A percentile compares a stretch with the other conserved stretches of the same genome.
These are phyloP conservation scores for Xerocomus minutiporus DNA, from an alignment of 1,284 basidiomycete species.

Conservation along the genomic window DNA sequence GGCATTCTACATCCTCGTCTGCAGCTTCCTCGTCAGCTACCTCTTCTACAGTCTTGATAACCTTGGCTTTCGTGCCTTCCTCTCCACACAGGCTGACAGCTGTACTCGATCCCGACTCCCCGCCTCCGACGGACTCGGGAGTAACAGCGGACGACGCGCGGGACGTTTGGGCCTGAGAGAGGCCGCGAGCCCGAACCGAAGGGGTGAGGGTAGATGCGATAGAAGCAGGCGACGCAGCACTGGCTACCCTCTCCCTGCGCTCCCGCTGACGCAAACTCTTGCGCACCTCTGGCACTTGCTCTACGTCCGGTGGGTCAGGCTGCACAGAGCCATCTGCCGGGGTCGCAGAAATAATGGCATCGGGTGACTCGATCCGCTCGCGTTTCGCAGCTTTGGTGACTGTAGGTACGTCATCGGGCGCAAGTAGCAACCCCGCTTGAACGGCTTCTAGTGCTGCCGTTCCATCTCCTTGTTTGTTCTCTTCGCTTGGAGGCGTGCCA, in stretches of 20 bases:
- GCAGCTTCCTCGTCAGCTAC: constrained; percentile 12
- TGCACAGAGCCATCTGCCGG: constrained; percentile 11
- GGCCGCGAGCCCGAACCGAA: constrained; percentile 20
- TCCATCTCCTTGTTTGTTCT: constrained; percentile 4
- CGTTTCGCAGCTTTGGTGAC: constrained; percentile 18
- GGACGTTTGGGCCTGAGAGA: constrained; percentile 23
- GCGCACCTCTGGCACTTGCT: constrained; percentile 23
- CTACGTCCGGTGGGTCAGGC: constrained; percentile 18
- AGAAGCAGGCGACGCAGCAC: constrained; percentile 23
- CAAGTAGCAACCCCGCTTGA: constrained; percentile 17
- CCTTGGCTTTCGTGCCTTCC: constrained; percentile 23
- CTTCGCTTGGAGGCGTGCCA: constrained; percentile 4
- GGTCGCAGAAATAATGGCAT: constrained; percentile 2
- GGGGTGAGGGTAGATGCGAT: constrained; percentile 31
- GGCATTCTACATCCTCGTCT: constrained; percentile 16
- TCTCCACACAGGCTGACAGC: constrained; percentile 32
- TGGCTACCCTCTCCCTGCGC: constrained; percentile 21
- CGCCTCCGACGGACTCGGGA: constrained; percentile 28
- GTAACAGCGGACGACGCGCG: constrained; percentile 22
- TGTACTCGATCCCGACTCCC: constrained; percentile 32
- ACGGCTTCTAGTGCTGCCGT: neutral
- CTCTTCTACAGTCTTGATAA: constrained; percentile 11
- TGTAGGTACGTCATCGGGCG: constrained; percentile 11
- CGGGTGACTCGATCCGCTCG: constrained; percentile 22
- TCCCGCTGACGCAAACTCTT: constrained; percentile 30